These are phyloP conservation scores for Volvox africanus DNA, from an alignment of 139 green algal species.

Conservation along the genomic window DNA sequence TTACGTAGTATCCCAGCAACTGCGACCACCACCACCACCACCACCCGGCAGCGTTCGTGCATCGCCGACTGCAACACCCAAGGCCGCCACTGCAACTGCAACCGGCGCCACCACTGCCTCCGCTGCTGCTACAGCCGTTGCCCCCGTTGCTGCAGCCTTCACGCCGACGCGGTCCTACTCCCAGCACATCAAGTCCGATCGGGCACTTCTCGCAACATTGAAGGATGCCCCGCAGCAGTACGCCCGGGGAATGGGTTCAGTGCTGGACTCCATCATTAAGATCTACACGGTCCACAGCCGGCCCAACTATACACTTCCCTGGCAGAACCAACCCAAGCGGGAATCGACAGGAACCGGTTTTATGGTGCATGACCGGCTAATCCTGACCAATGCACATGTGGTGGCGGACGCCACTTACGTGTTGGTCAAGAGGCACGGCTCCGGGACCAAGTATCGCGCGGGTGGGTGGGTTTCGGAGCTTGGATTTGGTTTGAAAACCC, in stretches of 20 bases:
- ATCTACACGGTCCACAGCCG: conserved; percentile 75
- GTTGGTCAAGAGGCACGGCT: conserved; percentile 78
- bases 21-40: too few relatives aligned
- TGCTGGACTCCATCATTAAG: conserved; percentile 85
- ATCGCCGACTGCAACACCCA: too few relatives aligned
- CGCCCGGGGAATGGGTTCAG: conserved; percentile 41
- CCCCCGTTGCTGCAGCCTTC: background rate
- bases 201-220: conserved; percentile 40
- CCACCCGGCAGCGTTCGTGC: too few relatives aligned
- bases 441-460: conserved; percentile 65
- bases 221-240: conserved; percentile 20
- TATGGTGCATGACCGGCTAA: conserved; percentile 72
- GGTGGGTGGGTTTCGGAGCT: conserved; percentile 8
- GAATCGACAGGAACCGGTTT: conserved; percentile 78
- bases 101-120: background rate
- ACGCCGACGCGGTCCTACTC: conserved; percentile 36
- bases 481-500: background rate
- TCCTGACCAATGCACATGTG: conserved; percentile 87
- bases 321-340: conserved; percentile 84
- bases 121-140: background rate
- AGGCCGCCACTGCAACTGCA: background rate
- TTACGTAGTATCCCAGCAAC: too few relatives aligned
- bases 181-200: conserved; percentile 54
- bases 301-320: conserved; percentile 81
- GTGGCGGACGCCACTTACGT: conserved; percentile 81